Percentiles rank a stretch among this genome's conserved stretches.
phyloP scores from a whole-genome alignment of 306 rosid species.

The Inga laurina region DNA sequence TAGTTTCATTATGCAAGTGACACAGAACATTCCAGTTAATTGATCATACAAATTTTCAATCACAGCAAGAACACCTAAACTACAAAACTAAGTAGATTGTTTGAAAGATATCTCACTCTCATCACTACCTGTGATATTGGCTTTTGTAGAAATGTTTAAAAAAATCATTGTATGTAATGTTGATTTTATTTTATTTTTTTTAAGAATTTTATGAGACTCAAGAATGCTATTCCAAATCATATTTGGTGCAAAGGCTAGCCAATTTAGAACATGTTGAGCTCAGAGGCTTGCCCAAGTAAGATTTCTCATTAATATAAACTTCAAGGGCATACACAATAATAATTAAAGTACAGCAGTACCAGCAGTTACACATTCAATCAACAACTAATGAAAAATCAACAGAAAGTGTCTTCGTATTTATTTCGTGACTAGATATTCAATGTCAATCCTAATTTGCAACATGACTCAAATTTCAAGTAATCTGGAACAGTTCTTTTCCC shows the following conservation, averaged over 20 bases:
- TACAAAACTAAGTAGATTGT: neutral
- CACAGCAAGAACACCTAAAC: neutral
- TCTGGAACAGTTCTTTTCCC: constrained; percentile 4
- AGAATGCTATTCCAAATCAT: neutral
- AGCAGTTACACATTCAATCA: constrained; percentile 12
- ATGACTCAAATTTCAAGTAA: constrained; percentile 15
- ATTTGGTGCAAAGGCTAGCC: neutral
- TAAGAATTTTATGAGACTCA: neutral
- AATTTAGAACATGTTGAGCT: neutral
- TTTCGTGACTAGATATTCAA: constrained; percentile 4
- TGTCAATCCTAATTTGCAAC: constrained; percentile 2
- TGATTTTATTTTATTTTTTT: neutral
- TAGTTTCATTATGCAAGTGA: constrained; percentile 4
- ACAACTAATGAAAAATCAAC: constrained; percentile 6
- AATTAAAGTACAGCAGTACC: constrained; percentile 1
- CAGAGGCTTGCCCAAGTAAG: constrained; percentile 2
- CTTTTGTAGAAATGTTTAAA: neutral
- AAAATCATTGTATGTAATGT: neutral
- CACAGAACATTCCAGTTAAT: constrained; percentile 19
- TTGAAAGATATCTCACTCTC: neutral
- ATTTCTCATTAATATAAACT: neutral
- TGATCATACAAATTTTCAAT: neutral
- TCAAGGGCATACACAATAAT: neutral
- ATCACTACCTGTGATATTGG: neutral
- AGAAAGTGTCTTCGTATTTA: neutral